Evolutionary conservation across 2,329 filamentous ascomycete species (phyloP), one percentile per base, ranked within the genome.

Genomic region (Verticillium longisporum): DNA sequence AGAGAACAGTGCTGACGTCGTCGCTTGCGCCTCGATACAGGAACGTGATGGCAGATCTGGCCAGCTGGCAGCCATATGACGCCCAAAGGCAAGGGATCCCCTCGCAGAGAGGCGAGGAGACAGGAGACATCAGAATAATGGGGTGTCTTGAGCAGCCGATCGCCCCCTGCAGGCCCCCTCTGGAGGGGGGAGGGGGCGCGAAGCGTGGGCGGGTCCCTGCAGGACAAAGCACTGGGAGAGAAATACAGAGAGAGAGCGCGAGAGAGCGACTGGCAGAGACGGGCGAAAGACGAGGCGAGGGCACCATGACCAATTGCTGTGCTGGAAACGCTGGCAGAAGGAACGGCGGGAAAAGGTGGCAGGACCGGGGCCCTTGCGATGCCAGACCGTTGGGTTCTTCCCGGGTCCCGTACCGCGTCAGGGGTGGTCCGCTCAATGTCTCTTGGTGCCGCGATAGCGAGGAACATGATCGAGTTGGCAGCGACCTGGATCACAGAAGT

Each of bases 321-420:
- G 31, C 55, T 36, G 33, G 21, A 15, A 58, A 26, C 26, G 26
- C 21, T 31, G 21, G n/a, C 33, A 45, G 56, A 26, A n/a, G 33
- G 13, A 33, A 58, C 56, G 41, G 56, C 37, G 26, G 56, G 37
- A 50, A 33, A 18, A 31, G 14, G 37, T 58, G 32, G 55, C 55
- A 56, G 55, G 41, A 50, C 41, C 41, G 41, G 41, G 41, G 41
- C 41, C 41, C 41, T 21, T 56, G 32, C 38, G 56, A 58, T 58
- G 56, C 56, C 56, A 58, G 37, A 50, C 56, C 56, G 56, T 58
- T 58, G 56, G 56, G 36, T 58, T 41, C 56, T 34, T 50, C 41
- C 41, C 41, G 41, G 41, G 11, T 18, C n/a, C 41, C 41, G 41
- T 50, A 36, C 34, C n/a, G n/a, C 18, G 41, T 7, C 41, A 50